These are phyloP conservation scores for Selaginella tamariscina DNA, from an alignment of 75 land plant species.

Conservation along the genomic window DNA sequence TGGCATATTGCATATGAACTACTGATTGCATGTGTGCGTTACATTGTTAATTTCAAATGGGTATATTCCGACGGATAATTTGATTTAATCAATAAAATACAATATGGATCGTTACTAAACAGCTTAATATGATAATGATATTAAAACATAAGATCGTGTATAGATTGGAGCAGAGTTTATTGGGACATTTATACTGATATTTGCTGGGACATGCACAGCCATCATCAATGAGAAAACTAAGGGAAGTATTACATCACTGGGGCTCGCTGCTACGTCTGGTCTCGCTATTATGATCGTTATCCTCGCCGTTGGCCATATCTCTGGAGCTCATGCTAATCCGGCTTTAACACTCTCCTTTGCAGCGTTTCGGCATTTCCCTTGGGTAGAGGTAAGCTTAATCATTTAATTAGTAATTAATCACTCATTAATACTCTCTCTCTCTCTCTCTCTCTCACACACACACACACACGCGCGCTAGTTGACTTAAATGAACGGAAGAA, in stretches of 20 bases:
- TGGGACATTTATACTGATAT: conserved; percentile 83
- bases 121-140: neutral
- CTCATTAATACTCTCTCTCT: neutral
- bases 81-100: too few species aligned
- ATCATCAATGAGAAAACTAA: conserved; percentile 70
- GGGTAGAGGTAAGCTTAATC: conserved; percentile 75
- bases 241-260: conserved; percentile 47
- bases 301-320: conserved; percentile 80
- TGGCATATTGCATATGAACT: neutral
- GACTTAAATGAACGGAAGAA: too few species aligned
- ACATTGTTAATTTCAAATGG: too few species aligned
- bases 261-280: conserved; percentile 61
- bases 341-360: conserved; percentile 82
- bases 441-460: too few species aligned
- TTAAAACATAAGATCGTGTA: neutral
- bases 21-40: too few species aligned
- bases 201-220: conserved; percentile 55
- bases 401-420: too few species aligned
- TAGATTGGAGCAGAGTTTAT: conserved; percentile 80
- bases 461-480: too few species aligned
- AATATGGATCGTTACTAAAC: too few species aligned
- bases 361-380: conserved; percentile 79
- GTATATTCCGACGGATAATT: too few species aligned
- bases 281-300: conserved; percentile 77
- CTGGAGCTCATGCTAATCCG: conserved; percentile 88